Conservation (phyloP, 345 rosid genomes). For the Melaleuca quinquenervia region DNA sequence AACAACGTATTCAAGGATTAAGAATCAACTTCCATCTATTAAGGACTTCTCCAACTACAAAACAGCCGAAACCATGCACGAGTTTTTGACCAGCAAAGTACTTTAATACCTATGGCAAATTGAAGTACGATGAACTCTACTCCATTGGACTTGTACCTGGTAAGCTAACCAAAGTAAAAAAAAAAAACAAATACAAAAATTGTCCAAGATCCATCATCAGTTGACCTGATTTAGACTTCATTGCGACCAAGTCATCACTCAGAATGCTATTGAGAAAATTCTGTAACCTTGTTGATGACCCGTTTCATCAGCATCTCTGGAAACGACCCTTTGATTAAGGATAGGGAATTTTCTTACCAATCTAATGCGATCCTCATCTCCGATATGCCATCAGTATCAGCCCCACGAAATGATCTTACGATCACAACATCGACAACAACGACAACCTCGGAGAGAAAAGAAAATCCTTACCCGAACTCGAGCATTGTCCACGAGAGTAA, state of each 20-base stretch:
- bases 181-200: neutral
- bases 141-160: neutral
- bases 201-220: neutral
- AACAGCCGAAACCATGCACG: neutral
- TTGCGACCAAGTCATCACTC: neutral
- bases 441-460: neutral
- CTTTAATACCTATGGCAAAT: neutral
- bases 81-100: neutral
- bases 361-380: neutral
- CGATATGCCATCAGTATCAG: neutral
- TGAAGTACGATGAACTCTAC: neutral
- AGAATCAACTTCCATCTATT: neutral
- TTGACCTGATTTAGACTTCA: neutral
- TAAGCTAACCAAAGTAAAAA: neutral
- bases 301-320: neutral
- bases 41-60: neutral
- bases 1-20: neutral
- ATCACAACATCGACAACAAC: neutral
- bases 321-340: neutral
- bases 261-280: neutral
- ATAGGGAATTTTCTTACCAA: neutral
- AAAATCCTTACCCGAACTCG: slow-evolving; percentile 62
- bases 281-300: neutral
- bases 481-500: slow-evolving; percentile 90
- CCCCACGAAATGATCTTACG: neutral